phyloP scores from a whole-genome alignment of 2,329 filamentous ascomycete species.

The Colletotrichum lupini region DNA sequence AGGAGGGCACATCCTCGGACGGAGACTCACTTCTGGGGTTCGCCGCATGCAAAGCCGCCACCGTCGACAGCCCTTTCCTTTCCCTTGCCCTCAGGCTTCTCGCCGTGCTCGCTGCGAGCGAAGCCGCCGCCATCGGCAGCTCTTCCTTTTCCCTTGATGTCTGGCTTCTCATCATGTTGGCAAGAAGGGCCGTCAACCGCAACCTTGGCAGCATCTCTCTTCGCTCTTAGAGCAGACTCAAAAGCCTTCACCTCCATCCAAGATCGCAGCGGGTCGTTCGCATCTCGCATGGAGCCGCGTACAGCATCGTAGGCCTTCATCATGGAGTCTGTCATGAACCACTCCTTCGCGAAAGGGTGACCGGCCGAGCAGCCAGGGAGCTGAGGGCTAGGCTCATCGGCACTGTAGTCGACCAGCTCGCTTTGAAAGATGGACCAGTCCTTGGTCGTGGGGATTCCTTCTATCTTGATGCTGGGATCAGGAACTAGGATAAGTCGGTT shows the following conservation, averaged over 20 bases:
- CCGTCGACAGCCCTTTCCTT: not conserved
- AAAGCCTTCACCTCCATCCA: constrained; percentile 39
- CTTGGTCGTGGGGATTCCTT: not conserved
- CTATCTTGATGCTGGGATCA: not conserved
- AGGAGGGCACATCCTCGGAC: not conserved
- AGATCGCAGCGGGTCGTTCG: constrained; percentile 41
- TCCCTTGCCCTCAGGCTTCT: not conserved
- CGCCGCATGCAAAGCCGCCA: not conserved
- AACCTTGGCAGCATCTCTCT: not conserved
- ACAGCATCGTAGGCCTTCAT: constrained; percentile 48
- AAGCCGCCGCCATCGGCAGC: not conserved
- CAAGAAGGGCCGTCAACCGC: not conserved
- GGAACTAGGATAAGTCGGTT: not conserved
- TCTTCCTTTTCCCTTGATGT: not conserved
- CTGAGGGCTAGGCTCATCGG: constrained; percentile 16
- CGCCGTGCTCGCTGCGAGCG: too few relatives aligned
- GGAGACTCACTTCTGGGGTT: not conserved
- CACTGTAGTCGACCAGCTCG: constrained; percentile 26
- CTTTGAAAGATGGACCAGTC: constrained; percentile 34
- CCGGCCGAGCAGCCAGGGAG: constrained; percentile 33
- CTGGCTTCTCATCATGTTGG: not conserved
- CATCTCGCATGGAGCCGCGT: constrained; percentile 41
- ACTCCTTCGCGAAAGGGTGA: constrained; percentile 31
- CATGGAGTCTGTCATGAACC: constrained; percentile 40
- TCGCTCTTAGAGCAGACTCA: not conserved